A percentile compares a stretch with the other conserved stretches of the same genome.
phyloP scores from a whole-genome alignment of 768 basidiomycete genomes.

The Tricholoma furcatifolium region DNA sequence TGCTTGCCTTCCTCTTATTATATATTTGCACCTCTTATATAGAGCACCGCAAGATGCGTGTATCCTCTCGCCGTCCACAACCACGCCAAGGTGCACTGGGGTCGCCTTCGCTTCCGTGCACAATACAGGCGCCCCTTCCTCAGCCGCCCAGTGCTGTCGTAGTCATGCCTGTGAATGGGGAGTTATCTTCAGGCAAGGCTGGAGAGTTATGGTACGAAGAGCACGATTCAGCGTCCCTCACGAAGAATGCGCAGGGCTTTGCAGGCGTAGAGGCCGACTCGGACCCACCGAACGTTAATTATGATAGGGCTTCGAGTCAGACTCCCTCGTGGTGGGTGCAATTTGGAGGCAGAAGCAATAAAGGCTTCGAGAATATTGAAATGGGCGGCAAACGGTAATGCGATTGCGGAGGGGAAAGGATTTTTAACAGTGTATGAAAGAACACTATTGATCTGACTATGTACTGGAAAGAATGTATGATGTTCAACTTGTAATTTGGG shows the following conservation, averaged over 20 bases:
- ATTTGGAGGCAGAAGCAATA: not conserved
- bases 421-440: not conserved
- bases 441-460: not conserved
- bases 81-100: not conserved
- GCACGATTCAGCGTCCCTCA: slow-evolving; percentile 3
- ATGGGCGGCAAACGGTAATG: not conserved
- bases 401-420: not conserved
- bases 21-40: no score
- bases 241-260: slow-evolving; percentile 6
- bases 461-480: not conserved
- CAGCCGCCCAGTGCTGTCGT: not conserved
- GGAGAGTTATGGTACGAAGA: slow-evolving; percentile 1
- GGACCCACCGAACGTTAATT: not conserved
- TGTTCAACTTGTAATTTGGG: no score
- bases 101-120: not conserved
- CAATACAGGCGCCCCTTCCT: not conserved
- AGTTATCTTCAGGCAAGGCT: slow-evolving; percentile 3
- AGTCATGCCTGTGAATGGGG: not conserved
- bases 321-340: not conserved
- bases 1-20: not conserved
- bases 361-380: slow-evolving; percentile 1
- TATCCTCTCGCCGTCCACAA: not conserved
- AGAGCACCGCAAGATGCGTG: no score
- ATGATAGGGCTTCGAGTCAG: not conserved
- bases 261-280: not conserved